Percentiles rank a stretch among this genome's conserved stretches.
Evolutionary conservation across 163 green algal species (phyloP).

Genomic region (Prototheca wickerhamii): DNA sequence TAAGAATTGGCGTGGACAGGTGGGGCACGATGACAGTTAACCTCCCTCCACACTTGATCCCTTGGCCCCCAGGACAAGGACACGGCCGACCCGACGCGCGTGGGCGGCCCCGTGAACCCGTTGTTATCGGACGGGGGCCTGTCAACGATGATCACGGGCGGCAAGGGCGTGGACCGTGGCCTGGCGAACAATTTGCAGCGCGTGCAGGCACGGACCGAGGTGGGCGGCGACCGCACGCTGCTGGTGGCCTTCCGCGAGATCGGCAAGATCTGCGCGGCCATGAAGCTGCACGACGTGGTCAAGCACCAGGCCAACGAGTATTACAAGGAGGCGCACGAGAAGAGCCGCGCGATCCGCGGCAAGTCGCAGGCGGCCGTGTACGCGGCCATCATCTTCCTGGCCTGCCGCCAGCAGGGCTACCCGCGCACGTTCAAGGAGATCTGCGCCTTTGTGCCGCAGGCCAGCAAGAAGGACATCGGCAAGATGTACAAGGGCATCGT

Average conservation of each 20-base stretch:
- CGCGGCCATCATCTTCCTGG: slow-evolving; percentile 71
- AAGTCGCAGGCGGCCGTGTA: slow-evolving; percentile 44
- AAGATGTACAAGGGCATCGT: slow-evolving; percentile 69
- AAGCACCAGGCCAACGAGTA: slow-evolving; percentile 74
- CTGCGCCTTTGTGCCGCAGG: slow-evolving; percentile 53
- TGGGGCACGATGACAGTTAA: no score
- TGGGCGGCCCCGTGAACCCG: slow-evolving; percentile 61
- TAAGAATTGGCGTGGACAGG: no score
- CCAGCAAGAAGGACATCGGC: slow-evolving; percentile 84
- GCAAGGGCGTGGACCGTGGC: slow-evolving; percentile 25
- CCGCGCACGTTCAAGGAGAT: slow-evolving; percentile 92
- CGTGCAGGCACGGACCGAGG: slow-evolving; percentile 24
- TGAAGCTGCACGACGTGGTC: slow-evolving; percentile 52
- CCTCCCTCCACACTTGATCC: neutral
- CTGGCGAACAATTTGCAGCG: slow-evolving; percentile 23
- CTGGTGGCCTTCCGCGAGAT: slow-evolving; percentile 65
- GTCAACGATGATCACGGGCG: slow-evolving; percentile 29
- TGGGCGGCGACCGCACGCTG: slow-evolving; percentile 58
- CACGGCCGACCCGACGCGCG: slow-evolving; percentile 72
- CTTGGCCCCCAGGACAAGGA: slow-evolving; percentile 59
- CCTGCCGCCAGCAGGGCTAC: slow-evolving; percentile 64
- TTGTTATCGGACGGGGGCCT: slow-evolving; percentile 45
- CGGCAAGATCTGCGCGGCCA: slow-evolving; percentile 50
- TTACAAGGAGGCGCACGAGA: slow-evolving; percentile 61
- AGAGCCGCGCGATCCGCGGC: slow-evolving; percentile 41